phyloP scores from a whole-genome alignment of 306 rosid genomes.

The Cucumis sativus region Cucumber_9930_V3 NC_026657.2:39351501-39352000 shows the following conservation, averaged over 20 bases:
- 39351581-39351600: constrained; percentile 42
- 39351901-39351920: constrained; percentile 45
- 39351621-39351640: constrained; percentile 72
- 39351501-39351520: constrained; percentile 40
- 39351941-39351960: constrained; percentile 51
- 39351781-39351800: constrained; percentile 50
- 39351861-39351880: constrained; percentile 68
- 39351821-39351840: constrained; percentile 72
- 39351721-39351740: constrained; percentile 30
- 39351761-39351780: constrained; percentile 49
- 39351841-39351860: constrained; percentile 50
- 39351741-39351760: constrained; percentile 56
- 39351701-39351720: constrained; percentile 32
- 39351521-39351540: constrained; percentile 61
- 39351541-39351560: constrained; percentile 30
- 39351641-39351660: constrained; percentile 65
- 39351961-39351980: constrained; percentile 8
- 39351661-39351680: constrained; percentile 79
- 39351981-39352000: not conserved
- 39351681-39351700: constrained; percentile 41
- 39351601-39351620: constrained; percentile 57
- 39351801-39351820: constrained; percentile 58
- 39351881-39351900: constrained; percentile 78
- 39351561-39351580: constrained; percentile 54
- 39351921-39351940: constrained; percentile 57